phyloP scores from a whole-genome alignment of 805 yeast species.

The Saccharomyces cerevisiae region DNA sequence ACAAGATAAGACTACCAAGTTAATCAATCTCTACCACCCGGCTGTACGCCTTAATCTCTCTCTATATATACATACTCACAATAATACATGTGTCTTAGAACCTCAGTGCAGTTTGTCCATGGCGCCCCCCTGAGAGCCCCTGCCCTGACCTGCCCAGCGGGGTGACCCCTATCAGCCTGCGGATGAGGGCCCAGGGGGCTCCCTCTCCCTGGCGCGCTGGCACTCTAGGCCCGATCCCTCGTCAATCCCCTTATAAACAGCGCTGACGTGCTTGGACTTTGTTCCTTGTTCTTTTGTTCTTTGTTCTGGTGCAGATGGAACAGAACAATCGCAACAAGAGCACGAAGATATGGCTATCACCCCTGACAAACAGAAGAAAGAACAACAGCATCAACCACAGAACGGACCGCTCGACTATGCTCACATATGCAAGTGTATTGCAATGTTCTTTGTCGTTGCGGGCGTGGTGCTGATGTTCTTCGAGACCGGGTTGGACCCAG shows the following conservation, averaged over 20 bases:
- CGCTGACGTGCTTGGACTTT: not conserved
- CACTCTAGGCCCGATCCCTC: not conserved
- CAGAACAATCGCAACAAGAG: not conserved
- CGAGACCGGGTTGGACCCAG: constrained; percentile 6
- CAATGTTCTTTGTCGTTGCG: constrained; percentile 5
- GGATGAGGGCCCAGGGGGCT: not conserved
- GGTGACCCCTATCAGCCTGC: not conserved
- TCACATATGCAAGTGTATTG: constrained; percentile 4
- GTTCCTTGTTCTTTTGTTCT: not conserved
- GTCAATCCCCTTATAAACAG: not conserved
- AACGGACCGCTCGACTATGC: constrained; percentile 3
- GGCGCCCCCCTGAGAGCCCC: not conserved
- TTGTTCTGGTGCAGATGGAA: not conserved
- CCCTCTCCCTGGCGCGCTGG: not conserved
- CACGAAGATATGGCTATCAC: not conserved
- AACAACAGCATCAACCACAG: not conserved
- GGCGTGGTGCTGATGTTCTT: constrained; percentile 8
- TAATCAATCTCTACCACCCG: not conserved
- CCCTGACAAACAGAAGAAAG: not conserved
- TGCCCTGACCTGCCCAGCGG: not conserved
- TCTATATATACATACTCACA: not conserved
- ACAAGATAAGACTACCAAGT: not conserved
- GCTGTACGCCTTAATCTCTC: not conserved
- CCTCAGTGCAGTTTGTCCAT: not conserved
- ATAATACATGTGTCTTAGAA: not conserved